Base-by-base conservation (phyloP, 1,284 basidiomycete genomes). In the Rhodotorula sp. region DNA sequence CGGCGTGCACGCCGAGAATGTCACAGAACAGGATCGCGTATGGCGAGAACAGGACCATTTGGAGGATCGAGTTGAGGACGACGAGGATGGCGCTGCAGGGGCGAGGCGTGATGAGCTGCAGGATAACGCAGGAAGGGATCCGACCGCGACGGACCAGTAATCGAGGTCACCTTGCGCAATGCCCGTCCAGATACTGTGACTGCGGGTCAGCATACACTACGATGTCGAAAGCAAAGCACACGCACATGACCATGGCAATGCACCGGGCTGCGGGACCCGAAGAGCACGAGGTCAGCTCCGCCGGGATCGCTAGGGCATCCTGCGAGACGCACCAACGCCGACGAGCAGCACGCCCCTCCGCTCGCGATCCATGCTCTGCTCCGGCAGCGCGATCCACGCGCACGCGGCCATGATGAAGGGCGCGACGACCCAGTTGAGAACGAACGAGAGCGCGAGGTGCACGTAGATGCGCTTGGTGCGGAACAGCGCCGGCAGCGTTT, bases 361-460 rank as follows among this genome's bases (percentile, higher is more conserved):
- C 68, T 82, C 80, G 9, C 82, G 79, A 67, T 82, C 82, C 14
- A 80, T 79, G 7, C 87, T 86, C 4, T 89, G 83, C 78, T 61
- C 55, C 12, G 56, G 41, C 1, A 57, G 42, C 4, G 56, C 41
- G 55, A 56, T n/a, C 41, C 41, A 57, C 1, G 42, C 41, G 56
- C 56, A 57, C 12, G 41, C 91, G 12, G 93, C 86, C 92, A 94
- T 95, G 53, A 93, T 57, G 34, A 82, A 78, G 2, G 78, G 78
- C 10, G 74, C 91, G 23, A 91, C 73, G 70, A 93, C 84, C 93
- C 92, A 94, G 80, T 94, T 93, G 64, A 94, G 83, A 44, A 89
- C 60, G 53, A 94, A 77, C 4, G 90, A 91, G 49, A 94, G 83
- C 14, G 80, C 82, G 72, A 93, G 84, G 74, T 95, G 91, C 19